Percentiles rank a stretch among this genome's conserved stretches.
phyloP scores from a whole-genome alignment of 176 grass and related monocot genomes.

The Cenchrus purpureus region DNA sequence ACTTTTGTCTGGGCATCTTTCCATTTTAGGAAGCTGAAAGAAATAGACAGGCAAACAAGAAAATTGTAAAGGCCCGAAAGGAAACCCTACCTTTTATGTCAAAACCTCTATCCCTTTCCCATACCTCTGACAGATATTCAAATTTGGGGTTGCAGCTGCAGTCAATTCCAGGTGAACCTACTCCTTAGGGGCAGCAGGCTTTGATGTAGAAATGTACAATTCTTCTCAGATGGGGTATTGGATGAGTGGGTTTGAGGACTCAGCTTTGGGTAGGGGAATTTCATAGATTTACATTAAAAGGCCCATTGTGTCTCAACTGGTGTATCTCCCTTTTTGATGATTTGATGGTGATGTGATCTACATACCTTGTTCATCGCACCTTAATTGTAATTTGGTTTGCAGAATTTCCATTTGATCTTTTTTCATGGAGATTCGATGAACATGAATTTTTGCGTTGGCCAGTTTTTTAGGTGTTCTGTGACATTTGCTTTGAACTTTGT shows the following conservation, averaged over 20 bases:
- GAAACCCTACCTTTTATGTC: background rate
- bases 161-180: background rate
- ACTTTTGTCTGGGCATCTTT: background rate
- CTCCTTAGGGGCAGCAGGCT: constrained; percentile 3
- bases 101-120: background rate
- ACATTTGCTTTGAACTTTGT: background rate
- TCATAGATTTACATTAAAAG: background rate
- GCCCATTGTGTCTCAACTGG: background rate
- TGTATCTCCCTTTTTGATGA: background rate
- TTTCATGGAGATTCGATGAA: constrained; percentile 22
- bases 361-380: background rate
- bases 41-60: background rate
- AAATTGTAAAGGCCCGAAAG: background rate
- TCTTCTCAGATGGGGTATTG: background rate
- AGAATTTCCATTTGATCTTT: background rate
- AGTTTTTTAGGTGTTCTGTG: background rate
- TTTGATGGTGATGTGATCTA: constrained; percentile 17
- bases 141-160: background rate
- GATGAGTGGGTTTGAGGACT: background rate
- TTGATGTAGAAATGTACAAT: background rate
- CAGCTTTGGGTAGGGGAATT: background rate
- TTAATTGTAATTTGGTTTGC: background rate
- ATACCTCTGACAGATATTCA: background rate
- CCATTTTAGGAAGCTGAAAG: background rate
- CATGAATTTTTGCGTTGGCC: background rate